Conservation (phyloP, 805 yeast species). For the Candida oleophila region DNA sequence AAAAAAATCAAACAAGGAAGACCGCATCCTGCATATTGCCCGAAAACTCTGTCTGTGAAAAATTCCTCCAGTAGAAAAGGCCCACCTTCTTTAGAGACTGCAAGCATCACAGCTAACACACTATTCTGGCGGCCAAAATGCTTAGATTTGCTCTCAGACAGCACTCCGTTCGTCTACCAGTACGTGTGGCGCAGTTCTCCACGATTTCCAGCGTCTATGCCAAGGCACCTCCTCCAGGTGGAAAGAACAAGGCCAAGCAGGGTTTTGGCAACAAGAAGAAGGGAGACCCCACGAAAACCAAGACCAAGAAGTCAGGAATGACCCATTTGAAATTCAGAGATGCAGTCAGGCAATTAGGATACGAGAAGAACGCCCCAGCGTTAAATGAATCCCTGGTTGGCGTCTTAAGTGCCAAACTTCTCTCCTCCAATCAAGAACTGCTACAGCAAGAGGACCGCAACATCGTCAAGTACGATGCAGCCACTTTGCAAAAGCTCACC, state of each 20-base stretch:
- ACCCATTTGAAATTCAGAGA: slow-evolving; percentile 39
- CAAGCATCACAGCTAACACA: no score
- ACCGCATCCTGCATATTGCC: neutral
- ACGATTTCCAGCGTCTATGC: slow-evolving; percentile 13
- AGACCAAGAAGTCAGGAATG: slow-evolving; percentile 39
- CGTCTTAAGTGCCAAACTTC: slow-evolving; percentile 10
- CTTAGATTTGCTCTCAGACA: neutral
- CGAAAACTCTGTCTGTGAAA: no score
- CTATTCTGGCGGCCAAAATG: neutral
- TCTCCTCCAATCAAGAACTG: neutral
- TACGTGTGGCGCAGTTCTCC: slow-evolving; percentile 4
- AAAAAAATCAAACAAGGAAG: neutral
- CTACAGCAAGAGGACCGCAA: no score
- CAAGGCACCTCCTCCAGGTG: slow-evolving; percentile 18
- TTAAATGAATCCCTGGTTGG: no score
- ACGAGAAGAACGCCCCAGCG: slow-evolving; percentile 31
- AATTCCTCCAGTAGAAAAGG: no score
- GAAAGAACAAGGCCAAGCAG: slow-evolving; percentile 23
- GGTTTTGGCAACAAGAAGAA: slow-evolving; percentile 18
- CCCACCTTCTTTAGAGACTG: no score
- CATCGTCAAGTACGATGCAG: slow-evolving; percentile 37
- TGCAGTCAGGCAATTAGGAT: slow-evolving; percentile 33
- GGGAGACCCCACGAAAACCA: slow-evolving; percentile 11
- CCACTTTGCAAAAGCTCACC: slow-evolving; percentile 42
- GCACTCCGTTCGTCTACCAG: neutral